Evolutionary conservation across 1,284 basidiomycete species (phyloP), one percentile per base, ranked within the genome.

Genomic region (Inonotus hispidus): DNA sequence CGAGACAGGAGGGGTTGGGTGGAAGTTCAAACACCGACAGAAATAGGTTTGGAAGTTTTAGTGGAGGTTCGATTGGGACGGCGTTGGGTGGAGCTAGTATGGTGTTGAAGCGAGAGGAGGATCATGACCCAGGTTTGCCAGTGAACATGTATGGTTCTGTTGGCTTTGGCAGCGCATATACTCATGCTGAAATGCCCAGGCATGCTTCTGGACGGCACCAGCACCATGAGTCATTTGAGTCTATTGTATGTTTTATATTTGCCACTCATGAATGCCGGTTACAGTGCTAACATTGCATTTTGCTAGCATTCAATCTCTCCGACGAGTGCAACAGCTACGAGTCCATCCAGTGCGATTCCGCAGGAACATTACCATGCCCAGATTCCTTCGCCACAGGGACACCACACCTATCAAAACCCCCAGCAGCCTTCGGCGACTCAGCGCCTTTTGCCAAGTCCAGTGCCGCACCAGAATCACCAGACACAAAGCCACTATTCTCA

Each of bases 291-390:
- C 47, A 27, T 52, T 32, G 13, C 21, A 13, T 38, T 46, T 37
- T 16, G 13, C n/a, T 38, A 59, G 58, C 38, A 43, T 29, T 53
- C 41, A 3, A 53, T 43, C 23, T 53, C 38, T 16, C 41, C 58
- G 13, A 41, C 39, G 29, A 59, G 50, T 35, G n/a, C 57, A 1
- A 50, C 57, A 32, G 41, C 14, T 16, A n/a, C 55, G 21, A 38
- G 50, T 50, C 25, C 58, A n/a, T 53, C 41, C 16, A 7, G 50
- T 39, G 27, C 58, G 35, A 32, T 52, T 45, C 37, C 55, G 14
- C 41, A 58, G 35, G 41, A 57, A 21, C 56, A 57, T 29, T 29
- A 57, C 14, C 57, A 59, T 14, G 23, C 50, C 13, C 50, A 50
- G n/a, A 37, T 50, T 23, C 13, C 50, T 11, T 43, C 45, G 13